Base-by-base conservation (phyloP, 1,284 basidiomycete genomes). In the Hypsizygus ulmarius region DNA sequence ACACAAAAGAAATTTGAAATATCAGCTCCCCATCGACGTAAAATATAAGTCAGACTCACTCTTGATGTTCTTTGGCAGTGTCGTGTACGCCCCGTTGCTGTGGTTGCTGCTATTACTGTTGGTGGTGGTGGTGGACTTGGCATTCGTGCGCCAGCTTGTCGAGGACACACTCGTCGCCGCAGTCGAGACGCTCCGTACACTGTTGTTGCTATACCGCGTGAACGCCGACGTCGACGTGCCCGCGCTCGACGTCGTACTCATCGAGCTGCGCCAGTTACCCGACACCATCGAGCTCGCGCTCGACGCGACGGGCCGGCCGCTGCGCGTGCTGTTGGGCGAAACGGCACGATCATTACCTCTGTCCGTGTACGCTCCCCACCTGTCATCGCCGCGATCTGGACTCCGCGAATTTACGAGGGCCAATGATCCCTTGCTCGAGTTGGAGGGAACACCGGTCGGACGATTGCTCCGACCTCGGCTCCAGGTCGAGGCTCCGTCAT, bases 161-260 rank as follows among this genome's bases (percentile, higher is more conserved):
- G 77, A 77, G 28, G 84, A 87, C 12, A 87, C 78, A 59, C 84
- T 88, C 28, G 87, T 90, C 47, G 87, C 87, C 48, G 79, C 79
- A 2, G 88, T 90, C 14, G 84, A 83, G 32, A 90, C 74, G 54
- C 85, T 88, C 43, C 82, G 74, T 47, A 74, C 60, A 62, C 86
- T 89, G 27, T 77, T 79, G 60, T 90, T 90, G 68, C 85, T 88
- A 68, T 86, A 89, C 51, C 82, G 72, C 27, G 88, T 90, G 59
- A 89, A 91, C 35, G 81, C 80, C 19, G 78, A 82, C 21, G 79
- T 77, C 3, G 81, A 82, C 36, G 82, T 83, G 51, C 78, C 79
- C 12, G 82, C 79, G 60, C 81, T 87, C 37, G 82, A 78, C 9
- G 74, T 74, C n/a, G 77, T 79, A 48, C 75, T 79, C 74, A 75